A percentile compares a stretch with the other conserved stretches of the same genome.
Conservation (phyloP, 2,329 filamentous ascomycete species). For the Aspergillus spinulosporus region DNA sequence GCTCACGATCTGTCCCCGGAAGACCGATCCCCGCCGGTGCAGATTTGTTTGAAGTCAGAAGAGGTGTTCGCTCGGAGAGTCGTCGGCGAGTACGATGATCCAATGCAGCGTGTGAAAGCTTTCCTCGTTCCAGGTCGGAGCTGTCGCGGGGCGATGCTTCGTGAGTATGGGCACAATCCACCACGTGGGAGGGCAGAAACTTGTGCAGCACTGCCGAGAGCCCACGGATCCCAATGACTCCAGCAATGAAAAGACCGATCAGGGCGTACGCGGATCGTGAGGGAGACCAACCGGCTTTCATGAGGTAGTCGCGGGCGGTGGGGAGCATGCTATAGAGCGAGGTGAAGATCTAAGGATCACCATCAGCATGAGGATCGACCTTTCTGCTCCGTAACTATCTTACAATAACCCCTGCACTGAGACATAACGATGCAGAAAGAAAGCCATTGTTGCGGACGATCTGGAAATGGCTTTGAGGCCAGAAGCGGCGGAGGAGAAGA, state of each 20-base stretch:
- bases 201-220: conserved; percentile 48
- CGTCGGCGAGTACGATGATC: conserved; percentile 13
- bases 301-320: conserved; percentile 75
- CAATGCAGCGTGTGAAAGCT: conserved; percentile 25
- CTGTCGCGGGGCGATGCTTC: conserved; percentile 31
- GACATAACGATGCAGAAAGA: conserved; percentile 79
- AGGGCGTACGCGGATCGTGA: conserved; percentile 59
- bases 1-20: conserved; percentile 16
- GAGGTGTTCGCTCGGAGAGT: conserved; percentile 32
- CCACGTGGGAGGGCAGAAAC: conserved; percentile 52
- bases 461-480: conserved; percentile 73
- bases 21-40: conserved; percentile 22
- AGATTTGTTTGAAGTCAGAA: conserved; percentile 29
- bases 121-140: conserved; percentile 37
- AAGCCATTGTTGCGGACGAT: conserved; percentile 90
- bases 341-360: conserved; percentile 71
- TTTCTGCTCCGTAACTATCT: neutral
- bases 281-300: conserved; percentile 65
- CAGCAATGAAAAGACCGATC: conserved; percentile 50
- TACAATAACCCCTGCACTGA: conserved; percentile 97
- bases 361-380: neutral
- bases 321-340: conserved; percentile 92
- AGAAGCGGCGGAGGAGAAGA: conserved; percentile 69
- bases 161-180: conserved; percentile 52
- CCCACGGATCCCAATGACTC: conserved; percentile 49